phyloP scores from a whole-genome alignment of 805 yeast species.

The Myxozyma mucilagina region DNA sequence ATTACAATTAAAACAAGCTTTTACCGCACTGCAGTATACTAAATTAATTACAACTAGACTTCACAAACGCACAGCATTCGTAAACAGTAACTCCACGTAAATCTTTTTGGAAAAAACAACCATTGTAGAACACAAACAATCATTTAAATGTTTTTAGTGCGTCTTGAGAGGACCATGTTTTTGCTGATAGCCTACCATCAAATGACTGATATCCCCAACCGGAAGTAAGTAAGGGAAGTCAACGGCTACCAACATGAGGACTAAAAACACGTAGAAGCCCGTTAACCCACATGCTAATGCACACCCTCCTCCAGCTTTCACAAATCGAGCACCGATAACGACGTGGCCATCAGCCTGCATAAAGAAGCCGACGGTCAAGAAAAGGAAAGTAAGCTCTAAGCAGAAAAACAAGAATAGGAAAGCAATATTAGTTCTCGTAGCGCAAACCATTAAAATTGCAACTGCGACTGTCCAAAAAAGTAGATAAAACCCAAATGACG shows the following conservation, averaged over 20 bases:
- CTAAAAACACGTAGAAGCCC: conserved; percentile 29
- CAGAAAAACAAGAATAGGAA: conserved; percentile 22
- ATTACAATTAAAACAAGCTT: not conserved
- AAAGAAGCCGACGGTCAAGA: conserved; percentile 26
- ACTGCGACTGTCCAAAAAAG: conserved; percentile 27
- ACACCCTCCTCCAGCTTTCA: conserved; percentile 30
- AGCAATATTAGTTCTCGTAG: conserved; percentile 30
- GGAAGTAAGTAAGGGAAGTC: conserved; percentile 30
- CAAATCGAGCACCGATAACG: conserved; percentile 5
- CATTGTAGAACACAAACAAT: not conserved
- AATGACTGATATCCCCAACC: conserved; percentile 26
- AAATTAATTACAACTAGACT: not conserved
- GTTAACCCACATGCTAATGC: conserved; percentile 21
- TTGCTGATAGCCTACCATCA: conserved; percentile 29
- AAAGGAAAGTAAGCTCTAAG: conserved; percentile 19
- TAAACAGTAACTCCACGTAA: not conserved
- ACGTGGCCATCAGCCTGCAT: conserved; percentile 1
- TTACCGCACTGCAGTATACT: not conserved
- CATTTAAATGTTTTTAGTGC: not conserved
- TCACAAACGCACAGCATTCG: not conserved
- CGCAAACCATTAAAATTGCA: conserved; percentile 21
- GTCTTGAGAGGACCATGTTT: conserved; percentile 26
- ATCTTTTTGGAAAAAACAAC: not conserved
- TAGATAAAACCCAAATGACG: conserved; percentile 27
- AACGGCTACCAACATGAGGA: conserved; percentile 30